These are phyloP conservation scores for Fusarium burgessii DNA, from an alignment of 2,329 filamentous ascomycete species.

Conservation along the genomic window DNA sequence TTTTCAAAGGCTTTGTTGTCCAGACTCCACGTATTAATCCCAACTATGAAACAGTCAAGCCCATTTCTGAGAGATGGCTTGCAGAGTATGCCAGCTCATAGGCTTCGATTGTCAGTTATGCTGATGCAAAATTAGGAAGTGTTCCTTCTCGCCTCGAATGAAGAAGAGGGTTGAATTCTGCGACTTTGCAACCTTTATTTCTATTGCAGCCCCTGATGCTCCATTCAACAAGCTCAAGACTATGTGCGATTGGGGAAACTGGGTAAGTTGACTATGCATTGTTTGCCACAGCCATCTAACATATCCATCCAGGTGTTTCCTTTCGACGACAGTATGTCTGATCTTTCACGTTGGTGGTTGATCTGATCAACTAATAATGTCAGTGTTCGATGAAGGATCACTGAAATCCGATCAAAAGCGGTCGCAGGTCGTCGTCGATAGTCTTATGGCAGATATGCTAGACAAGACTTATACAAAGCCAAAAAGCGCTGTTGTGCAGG, in stretches of 20 bases:
- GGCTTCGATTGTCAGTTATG: accelerated
- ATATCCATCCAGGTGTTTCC: background rate
- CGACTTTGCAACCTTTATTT: slow-evolving; percentile 21
- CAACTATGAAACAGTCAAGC: slow-evolving; percentile 11
- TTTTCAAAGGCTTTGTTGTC: slow-evolving; percentile 15
- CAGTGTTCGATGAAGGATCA: slow-evolving; percentile 24
- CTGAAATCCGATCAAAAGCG: slow-evolving; percentile 4
- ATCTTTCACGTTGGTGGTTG: accelerated
- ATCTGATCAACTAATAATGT: accelerated
- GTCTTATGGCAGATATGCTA: slow-evolving; percentile 25
- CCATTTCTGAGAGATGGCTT: slow-evolving; percentile 19
- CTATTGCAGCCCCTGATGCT: slow-evolving; percentile 20
- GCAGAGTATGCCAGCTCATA: background rate
- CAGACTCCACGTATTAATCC: slow-evolving; percentile 7
- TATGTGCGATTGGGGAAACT: slow-evolving; percentile 27
- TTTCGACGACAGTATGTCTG: slow-evolving; percentile 13
- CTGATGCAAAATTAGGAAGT: background rate
- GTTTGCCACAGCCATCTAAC: background rate
- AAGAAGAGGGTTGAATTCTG: slow-evolving; percentile 23
- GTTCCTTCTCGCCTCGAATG: slow-evolving; percentile 12
- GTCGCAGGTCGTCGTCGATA: slow-evolving; percentile 11
- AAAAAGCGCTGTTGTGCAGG: slow-evolving; percentile 17
- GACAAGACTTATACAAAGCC: background rate
- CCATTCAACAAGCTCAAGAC: slow-evolving; percentile 16
- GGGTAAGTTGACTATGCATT: background rate